Percentiles rank a stretch among this genome's conserved stretches.
Evolutionary conservation across 2,329 filamentous ascomycete genomes (phyloP).

Genomic region (Hymenoscyphus occultus): DNA sequence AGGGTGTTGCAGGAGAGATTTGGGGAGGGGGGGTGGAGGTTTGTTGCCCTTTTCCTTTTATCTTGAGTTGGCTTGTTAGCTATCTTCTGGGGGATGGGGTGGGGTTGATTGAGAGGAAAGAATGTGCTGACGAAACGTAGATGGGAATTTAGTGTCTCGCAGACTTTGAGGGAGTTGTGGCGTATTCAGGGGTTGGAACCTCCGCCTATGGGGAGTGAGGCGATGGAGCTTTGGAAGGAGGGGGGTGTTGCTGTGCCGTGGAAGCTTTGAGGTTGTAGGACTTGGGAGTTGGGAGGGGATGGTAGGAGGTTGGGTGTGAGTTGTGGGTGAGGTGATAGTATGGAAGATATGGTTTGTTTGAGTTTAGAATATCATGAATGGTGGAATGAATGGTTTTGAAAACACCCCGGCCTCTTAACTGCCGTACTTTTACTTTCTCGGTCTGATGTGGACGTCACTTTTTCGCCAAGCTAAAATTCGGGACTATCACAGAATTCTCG

Average conservation of each 20-base stretch:
- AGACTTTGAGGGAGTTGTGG: slow-evolving; percentile 22
- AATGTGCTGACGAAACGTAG: slow-evolving; percentile 14
- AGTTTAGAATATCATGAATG: no score
- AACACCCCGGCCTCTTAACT: no score
- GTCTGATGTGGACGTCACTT: no score
- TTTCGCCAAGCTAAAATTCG: no score
- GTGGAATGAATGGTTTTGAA: no score
- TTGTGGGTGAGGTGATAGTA: no score
- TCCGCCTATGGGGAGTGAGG: slow-evolving; percentile 21
- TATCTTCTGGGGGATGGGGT: neutral
- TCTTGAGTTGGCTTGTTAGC: neutral
- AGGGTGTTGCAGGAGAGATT: slow-evolving; percentile 21
- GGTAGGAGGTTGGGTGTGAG: neutral
- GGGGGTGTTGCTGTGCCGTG: slow-evolving; percentile 8
- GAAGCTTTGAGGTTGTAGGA: neutral
- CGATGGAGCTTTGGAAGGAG: slow-evolving; percentile 20
- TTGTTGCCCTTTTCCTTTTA: slow-evolving; percentile 8
- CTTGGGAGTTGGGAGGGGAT: neutral
- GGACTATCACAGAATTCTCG: no score
- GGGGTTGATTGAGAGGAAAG: neutral
- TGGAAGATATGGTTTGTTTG: no score
- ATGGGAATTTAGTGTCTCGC: slow-evolving; percentile 24
- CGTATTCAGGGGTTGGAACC: slow-evolving; percentile 23
- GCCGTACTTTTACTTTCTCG: no score
- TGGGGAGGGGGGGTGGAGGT: slow-evolving; percentile 25